Conservation (phyloP, 768 basidiomycete genomes). For the Pleurotus tuber-regium region DNA sequence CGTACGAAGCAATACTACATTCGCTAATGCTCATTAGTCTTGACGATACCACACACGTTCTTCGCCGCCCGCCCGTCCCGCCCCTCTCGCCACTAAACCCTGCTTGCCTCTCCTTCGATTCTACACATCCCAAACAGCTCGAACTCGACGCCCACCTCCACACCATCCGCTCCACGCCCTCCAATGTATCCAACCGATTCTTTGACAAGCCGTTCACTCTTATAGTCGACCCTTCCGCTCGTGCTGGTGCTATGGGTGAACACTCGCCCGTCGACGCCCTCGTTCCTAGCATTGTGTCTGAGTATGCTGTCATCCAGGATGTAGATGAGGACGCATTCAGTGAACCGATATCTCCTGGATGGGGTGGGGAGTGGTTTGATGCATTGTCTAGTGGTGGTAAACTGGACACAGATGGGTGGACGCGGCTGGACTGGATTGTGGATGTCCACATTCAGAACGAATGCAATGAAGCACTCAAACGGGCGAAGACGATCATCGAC, state of each 20-base stretch:
- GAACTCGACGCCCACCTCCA: conserved; percentile 71
- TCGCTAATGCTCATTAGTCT: conserved; percentile 80
- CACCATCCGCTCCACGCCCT: conserved; percentile 60
- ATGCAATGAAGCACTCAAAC: conserved; percentile 53
- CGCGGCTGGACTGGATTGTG: conserved; percentile 70
- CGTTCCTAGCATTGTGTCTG: conserved; percentile 82
- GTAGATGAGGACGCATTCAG: conserved; percentile 51
- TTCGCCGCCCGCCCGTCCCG: conserved; percentile 17
- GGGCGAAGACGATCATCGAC: conserved; percentile 57
- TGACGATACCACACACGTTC: conserved; percentile 63
- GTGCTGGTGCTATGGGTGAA: conserved; percentile 87
- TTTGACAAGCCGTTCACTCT: conserved; percentile 86
- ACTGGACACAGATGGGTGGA: conserved; percentile 39
- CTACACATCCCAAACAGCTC: conserved; percentile 26
- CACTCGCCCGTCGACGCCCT: conserved; percentile 90
- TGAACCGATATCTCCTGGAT: neutral
- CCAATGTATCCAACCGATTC: conserved; percentile 76
- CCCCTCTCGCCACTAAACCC: conserved; percentile 24
- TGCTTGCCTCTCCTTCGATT: conserved; percentile 14
- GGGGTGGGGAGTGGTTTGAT: neutral
- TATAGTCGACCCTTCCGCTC: conserved; percentile 80
- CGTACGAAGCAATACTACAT: conserved; percentile 63
- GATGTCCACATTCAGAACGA: conserved; percentile 58
- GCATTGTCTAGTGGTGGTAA: neutral
- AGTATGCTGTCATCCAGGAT: conserved; percentile 74